A percentile compares a stretch with the other conserved stretches of the same genome.
Conservation (phyloP, 352 stramenopile species). For the Phytophthora rubi region DNA sequence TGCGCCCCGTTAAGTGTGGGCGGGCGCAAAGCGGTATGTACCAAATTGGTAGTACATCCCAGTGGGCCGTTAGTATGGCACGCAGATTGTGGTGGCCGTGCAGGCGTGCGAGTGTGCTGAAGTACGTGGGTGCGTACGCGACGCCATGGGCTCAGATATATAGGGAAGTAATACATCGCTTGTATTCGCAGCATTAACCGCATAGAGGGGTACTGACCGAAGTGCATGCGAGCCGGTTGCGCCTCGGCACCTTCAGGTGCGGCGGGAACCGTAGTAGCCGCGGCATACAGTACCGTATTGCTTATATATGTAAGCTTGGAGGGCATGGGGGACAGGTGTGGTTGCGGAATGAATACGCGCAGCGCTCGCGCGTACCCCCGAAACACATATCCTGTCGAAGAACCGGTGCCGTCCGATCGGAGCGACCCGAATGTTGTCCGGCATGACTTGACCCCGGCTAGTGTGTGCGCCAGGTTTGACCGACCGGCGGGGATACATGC, state of each 20-base stretch:
- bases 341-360: not conserved
- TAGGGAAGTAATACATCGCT: not conserved
- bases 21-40: no score
- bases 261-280: not conserved
- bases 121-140: not conserved
- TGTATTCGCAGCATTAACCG: not conserved
- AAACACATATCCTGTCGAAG: not conserved
- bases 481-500: no score
- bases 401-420: not conserved
- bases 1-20: no score
- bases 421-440: not conserved
- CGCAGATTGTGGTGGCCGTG: no score
- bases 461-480: not conserved
- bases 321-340: not conserved
- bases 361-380: not conserved
- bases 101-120: no score
- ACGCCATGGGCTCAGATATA: not conserved
- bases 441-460: not conserved
- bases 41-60: no score
- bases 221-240: not conserved
- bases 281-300: not conserved
- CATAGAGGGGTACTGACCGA: not conserved
- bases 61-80: no score
- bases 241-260: not conserved
- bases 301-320: not conserved